Evolutionary conservation across 257 asterid genomes (phyloP), one percentile per base, ranked within the genome.

Genomic region (Rhazya stricta): DNA sequence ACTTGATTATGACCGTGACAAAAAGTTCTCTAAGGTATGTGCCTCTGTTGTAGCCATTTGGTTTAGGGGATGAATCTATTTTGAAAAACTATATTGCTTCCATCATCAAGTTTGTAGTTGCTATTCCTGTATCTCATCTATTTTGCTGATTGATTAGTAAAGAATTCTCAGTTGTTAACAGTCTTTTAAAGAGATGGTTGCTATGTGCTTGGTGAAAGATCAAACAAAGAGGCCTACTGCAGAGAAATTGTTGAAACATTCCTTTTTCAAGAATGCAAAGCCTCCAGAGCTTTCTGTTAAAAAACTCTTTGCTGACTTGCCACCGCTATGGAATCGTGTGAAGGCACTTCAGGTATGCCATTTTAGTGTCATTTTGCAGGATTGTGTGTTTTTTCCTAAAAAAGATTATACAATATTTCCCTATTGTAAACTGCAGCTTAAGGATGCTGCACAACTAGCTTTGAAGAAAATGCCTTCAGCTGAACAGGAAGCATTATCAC

Each of bases 191-290:
- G 99, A 95, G 84, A 86, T 95, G 98, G 98, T 95, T 82, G 97
- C 99, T 66, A 95, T 95, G 98, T 95, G 99, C 89, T 86, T 95
- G 96, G 99, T 95, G 79, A 95, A 95, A 84, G 99, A 95, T 84
- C 98, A 89, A 86, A 91, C 93, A 39, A 95, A 95, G 85, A 93
- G 99, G 85, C 99, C 99, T 48, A 89, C 97, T 63, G 98, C 98
- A 39, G 99, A 95, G 75, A 95, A 91, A 81, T 77, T 95, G 88
- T 85, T 92, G 79, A 95, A 89, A 73, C 99, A 95, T 85, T 87
- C 97, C 1, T 95, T 92, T 86, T 95, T 92, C 89, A 95, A 86
- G 90, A 86, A 74, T 81, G 94, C 93, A 37, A 91, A 92, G 89
- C 94, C 98, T 80, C 98, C 99, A n/a, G 94, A 88, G 66, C 93